Conservation (phyloP, 2,329 filamentous ascomycete genomes). For the Sporothrix mexicana region DNA sequence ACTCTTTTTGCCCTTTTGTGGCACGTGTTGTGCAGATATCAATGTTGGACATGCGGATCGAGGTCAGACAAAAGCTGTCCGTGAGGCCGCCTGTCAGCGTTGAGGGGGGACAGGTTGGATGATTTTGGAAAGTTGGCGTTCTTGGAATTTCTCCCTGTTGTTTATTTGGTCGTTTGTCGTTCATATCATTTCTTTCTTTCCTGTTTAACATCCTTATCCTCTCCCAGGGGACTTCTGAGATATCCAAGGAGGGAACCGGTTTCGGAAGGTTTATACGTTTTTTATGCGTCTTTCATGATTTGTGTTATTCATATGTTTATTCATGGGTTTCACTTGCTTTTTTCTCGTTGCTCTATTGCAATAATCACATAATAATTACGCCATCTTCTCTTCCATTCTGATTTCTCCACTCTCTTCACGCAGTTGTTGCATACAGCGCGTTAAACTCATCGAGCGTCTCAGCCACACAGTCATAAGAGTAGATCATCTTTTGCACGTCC, state of each 20-base stretch:
- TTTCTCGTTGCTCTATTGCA: slow-evolving; percentile 4
- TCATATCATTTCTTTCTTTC: not conserved
- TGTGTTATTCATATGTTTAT: not conserved
- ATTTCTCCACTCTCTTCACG: not conserved
- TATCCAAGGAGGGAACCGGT: slow-evolving; percentile 14
- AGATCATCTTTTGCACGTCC: slow-evolving; percentile 70
- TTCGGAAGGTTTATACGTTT: not conserved
- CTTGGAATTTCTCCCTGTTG: not conserved
- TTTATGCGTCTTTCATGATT: not conserved
- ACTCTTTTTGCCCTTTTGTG: not conserved
- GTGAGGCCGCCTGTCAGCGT: not conserved
- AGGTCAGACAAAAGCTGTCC: not conserved
- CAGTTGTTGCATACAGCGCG: slow-evolving; percentile 50
- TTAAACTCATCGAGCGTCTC: slow-evolving; percentile 60
- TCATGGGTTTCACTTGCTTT: too few species aligned
- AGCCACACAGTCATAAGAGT: slow-evolving; percentile 65
- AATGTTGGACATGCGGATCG: not conserved
- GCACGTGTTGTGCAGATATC: not conserved
- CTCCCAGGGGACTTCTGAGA: not conserved
- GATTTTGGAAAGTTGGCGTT: slow-evolving; percentile 7
- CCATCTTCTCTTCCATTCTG: not conserved
- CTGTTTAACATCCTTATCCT: not conserved
- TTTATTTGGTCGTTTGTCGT: not conserved
- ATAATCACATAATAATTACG: not conserved
- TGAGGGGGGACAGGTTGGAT: not conserved